These are phyloP conservation scores for Suillus subaureus DNA, from an alignment of 768 basidiomycete genomes.

Conservation along the genomic window DNA sequence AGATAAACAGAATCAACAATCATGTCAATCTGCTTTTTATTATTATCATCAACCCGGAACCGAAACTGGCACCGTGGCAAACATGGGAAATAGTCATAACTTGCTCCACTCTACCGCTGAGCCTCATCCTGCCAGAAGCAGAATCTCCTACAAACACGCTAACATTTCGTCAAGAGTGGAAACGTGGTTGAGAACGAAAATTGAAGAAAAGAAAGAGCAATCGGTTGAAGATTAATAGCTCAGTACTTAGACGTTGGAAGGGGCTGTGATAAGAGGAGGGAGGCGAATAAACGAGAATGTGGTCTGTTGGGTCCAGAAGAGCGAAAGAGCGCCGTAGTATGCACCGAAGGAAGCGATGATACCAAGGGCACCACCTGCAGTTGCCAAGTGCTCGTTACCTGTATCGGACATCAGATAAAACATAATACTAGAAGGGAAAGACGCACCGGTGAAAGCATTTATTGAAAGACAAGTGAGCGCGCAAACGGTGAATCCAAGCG, in stretches of 20 bases:
- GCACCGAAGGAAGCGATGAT: conserved; percentile 30
- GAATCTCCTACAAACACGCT: too few relatives aligned
- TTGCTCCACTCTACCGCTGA: not conserved
- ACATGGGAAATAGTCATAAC: not conserved
- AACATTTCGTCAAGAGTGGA: not conserved
- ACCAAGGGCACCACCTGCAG: conserved; percentile 29
- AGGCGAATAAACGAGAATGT: conserved; percentile 29
- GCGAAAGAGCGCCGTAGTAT: conserved; percentile 30
- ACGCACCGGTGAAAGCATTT: conserved; percentile 30
- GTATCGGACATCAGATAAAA: conserved; percentile 1
- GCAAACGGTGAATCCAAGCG: conserved; percentile 24
- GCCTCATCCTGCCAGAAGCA: not conserved
- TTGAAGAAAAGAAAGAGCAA: not conserved
- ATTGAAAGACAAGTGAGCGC: conserved; percentile 27
- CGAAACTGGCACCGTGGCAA: not conserved
- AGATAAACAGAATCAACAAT: not conserved
- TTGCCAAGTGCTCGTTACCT: conserved; percentile 27
- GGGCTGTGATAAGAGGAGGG: conserved; percentile 22
- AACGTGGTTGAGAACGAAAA: not conserved
- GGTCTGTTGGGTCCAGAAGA: conserved; percentile 33
- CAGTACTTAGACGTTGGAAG: conserved; percentile 17
- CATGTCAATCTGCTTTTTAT: not conserved
- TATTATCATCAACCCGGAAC: not conserved
- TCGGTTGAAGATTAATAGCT: not conserved
- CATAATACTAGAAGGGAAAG: not conserved